Percentiles rank a stretch among this genome's conserved stretches.
These are phyloP conservation scores for Apiospora malaysiana DNA, from an alignment of 2,329 filamentous ascomycete species.

Conservation along the genomic window DNA sequence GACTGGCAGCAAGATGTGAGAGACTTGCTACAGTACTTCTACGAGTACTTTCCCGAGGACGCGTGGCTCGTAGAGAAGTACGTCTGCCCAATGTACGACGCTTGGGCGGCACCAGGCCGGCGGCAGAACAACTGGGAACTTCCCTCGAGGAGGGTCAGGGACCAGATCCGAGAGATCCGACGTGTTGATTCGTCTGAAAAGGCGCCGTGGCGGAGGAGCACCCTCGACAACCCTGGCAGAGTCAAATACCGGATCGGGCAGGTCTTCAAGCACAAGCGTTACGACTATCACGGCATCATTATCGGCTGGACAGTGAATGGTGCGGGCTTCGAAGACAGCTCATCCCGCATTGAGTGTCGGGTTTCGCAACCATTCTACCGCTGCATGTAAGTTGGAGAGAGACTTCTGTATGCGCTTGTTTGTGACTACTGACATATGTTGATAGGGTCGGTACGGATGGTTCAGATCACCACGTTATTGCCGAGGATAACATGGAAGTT, in stretches of 20 bases:
- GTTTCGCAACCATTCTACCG: conserved; percentile 80
- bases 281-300: conserved; percentile 80
- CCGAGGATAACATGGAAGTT: conserved; percentile 81
- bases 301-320: conserved; percentile 81
- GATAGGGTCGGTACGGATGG: conserved; percentile 56
- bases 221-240: conserved; percentile 31
- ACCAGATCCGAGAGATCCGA: conserved; percentile 47
- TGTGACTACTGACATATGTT: conserved; percentile 26
- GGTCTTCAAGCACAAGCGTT: conserved; percentile 82
- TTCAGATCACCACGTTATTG: conserved; percentile 72
- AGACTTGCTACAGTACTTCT: conserved; percentile 68
- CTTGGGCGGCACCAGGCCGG: conserved; percentile 42
- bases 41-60: conserved; percentile 73
- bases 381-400: conserved; percentile 69
- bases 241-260: conserved; percentile 78
- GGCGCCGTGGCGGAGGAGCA: conserved; percentile 45
- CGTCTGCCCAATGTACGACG: conserved; percentile 66
- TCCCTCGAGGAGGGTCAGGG: conserved; percentile 42
- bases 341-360: conserved; percentile 36
- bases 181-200: conserved; percentile 47
- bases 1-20: conserved; percentile 68
- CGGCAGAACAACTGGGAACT: conserved; percentile 40
- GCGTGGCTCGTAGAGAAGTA: conserved; percentile 72
- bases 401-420: background rate
- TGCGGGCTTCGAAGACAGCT: conserved; percentile 65